Conservation (phyloP, 352 stramenopile genomes). For the Aphanomyces astaci region DNA sequence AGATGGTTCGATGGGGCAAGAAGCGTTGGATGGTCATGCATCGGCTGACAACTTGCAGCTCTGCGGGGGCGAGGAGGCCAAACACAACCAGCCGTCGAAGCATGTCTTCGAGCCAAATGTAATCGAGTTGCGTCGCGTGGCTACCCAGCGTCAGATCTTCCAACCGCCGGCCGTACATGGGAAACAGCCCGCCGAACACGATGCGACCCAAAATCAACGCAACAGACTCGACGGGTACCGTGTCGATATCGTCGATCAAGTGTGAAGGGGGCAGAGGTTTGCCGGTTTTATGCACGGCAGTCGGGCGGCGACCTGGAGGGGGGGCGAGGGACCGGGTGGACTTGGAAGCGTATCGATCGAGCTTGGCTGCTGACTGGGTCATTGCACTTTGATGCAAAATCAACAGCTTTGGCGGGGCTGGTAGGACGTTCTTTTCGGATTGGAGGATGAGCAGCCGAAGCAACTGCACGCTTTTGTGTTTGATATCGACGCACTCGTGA, state of each 20-base stretch:
- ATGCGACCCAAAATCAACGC: conserved; percentile 5
- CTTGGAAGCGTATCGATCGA: not conserved
- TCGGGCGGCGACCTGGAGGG: not conserved
- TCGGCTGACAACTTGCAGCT: conserved; percentile 12
- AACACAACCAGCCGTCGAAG: conserved; percentile 12
- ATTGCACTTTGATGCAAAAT: not conserved
- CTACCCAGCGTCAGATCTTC: conserved; percentile 10
- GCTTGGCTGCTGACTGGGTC: not conserved
- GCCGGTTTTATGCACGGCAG: not conserved
- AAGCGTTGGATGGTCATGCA: not conserved
- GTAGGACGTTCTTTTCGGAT: not conserved
- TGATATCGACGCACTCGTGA: not conserved
- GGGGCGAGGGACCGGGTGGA: not conserved
- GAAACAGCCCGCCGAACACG: conserved; percentile 5
- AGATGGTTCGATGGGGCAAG: not conserved
- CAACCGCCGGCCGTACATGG: conserved; percentile 3
- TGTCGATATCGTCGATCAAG: not conserved
- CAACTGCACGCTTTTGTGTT: not conserved
- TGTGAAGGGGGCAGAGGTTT: not conserved
- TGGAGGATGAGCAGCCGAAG: not conserved
- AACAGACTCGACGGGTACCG: not conserved
- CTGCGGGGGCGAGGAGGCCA: not conserved
- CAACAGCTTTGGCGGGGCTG: not conserved
- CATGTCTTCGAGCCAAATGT: conserved; percentile 19
- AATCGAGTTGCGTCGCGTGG: conserved; percentile 10